Evolutionary conservation across 2,329 filamentous ascomycete species (phyloP).

Genomic region (Colletotrichum somersetense): DNA sequence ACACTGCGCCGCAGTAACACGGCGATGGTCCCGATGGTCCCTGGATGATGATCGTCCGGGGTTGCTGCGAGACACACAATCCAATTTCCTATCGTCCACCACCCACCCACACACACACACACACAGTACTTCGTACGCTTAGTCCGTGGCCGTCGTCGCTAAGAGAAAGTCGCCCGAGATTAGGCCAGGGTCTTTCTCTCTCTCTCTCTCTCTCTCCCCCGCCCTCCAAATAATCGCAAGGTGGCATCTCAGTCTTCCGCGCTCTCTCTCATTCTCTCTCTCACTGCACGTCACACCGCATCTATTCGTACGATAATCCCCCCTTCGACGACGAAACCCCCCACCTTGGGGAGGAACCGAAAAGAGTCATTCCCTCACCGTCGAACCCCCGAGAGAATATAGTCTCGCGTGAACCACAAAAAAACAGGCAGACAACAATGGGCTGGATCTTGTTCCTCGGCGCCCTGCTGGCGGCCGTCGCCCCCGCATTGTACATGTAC

Average conservation of each 20-base stretch:
- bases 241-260: slow-evolving; percentile 46
- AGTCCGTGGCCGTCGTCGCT: slow-evolving; percentile 2
- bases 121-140: not conserved
- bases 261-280: slow-evolving; percentile 4
- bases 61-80: not conserved
- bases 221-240: slow-evolving; percentile 44
- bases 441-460: slow-evolving; percentile 42
- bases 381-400: slow-evolving; percentile 2
- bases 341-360: slow-evolving; percentile 12
- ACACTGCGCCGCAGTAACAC: no score
- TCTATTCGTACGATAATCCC: slow-evolving; percentile 3
- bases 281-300: slow-evolving; percentile 29
- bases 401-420: not conserved
- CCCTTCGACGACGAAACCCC: slow-evolving; percentile 19
- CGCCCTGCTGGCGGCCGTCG: slow-evolving; percentile 50
- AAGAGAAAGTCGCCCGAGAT: slow-evolving; percentile 21
- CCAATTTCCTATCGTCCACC: slow-evolving; percentile 25
- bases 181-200: slow-evolving; percentile 40
- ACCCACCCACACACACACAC: slow-evolving; percentile 30
- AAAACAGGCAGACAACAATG: slow-evolving; percentile 42
- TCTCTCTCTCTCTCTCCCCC: not conserved
- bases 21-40: not conserved
- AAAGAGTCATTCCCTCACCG: not conserved
- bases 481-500: slow-evolving; percentile 67
- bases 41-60: slow-evolving; percentile 8